These are phyloP conservation scores for Tolypocladium sp. DNA, from an alignment of 2,329 filamentous ascomycete species.

Conservation along the genomic window DNA sequence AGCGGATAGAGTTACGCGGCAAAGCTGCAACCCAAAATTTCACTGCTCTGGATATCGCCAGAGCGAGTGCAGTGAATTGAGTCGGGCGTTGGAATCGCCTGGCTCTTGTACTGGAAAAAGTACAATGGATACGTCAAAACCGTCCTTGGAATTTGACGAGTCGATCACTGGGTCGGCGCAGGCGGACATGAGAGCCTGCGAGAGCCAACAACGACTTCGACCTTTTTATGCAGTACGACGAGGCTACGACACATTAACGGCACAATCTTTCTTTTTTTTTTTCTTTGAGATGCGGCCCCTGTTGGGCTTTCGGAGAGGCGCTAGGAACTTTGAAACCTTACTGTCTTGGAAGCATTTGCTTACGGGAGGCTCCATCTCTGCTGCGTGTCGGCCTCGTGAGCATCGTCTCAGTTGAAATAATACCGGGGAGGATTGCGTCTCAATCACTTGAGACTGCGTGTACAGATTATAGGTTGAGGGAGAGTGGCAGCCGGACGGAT, in stretches of 20 bases:
- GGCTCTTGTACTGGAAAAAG: slow-evolving; percentile 13
- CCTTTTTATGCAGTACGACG: slow-evolving; percentile 14
- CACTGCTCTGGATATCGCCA: slow-evolving; percentile 3
- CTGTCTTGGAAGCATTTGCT: background rate
- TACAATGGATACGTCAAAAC: slow-evolving; percentile 9
- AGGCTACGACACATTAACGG: slow-evolving; percentile 17
- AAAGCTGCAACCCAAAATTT: background rate
- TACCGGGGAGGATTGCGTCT: slow-evolving; percentile 12
- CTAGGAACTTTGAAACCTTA: background rate
- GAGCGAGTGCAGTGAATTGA: slow-evolving; percentile 4
- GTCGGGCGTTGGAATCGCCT: slow-evolving; percentile 8
- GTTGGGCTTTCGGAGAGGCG: background rate
- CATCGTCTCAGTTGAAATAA: slow-evolving; percentile 1
- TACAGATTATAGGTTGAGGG: slow-evolving; percentile 18
- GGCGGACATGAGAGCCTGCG: slow-evolving; percentile 1
- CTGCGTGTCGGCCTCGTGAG: background rate
- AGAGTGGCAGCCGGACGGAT: slow-evolving; percentile 16
- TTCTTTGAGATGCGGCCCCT: background rate
- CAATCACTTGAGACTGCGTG: slow-evolving; percentile 15
- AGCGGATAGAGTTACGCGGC: slow-evolving; percentile 11
- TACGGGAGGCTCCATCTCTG: background rate
- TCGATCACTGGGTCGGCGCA: background rate
- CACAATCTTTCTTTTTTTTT: slow-evolving; percentile 9
- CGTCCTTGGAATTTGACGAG: slow-evolving; percentile 8
- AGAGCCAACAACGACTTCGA: slow-evolving; percentile 10